A percentile compares a stretch with the other conserved stretches of the same genome.
phyloP scores from a whole-genome alignment of 169 alveolate genomes.

The Eimeria maxima region DNA sequence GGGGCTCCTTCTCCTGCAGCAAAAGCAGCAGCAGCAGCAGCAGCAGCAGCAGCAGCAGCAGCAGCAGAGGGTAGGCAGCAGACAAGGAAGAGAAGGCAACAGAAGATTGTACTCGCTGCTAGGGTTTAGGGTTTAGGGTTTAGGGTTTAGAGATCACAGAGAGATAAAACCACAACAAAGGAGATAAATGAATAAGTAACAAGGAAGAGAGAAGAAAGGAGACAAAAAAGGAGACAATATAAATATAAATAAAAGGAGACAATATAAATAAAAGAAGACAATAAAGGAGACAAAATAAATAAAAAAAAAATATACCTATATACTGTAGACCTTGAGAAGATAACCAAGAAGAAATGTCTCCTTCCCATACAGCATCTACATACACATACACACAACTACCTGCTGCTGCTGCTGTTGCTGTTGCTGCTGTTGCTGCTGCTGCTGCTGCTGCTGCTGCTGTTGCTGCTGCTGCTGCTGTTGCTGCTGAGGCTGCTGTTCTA shows the following conservation, averaged over 20 bases:
- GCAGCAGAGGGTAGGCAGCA: neutral
- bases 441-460: slow-evolving; percentile 30
- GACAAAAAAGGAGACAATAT: neutral
- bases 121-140: slow-evolving; percentile 11
- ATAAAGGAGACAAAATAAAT: neutral
- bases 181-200: too few relatives aligned
- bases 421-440: slow-evolving; percentile 5
- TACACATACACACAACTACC: neutral
- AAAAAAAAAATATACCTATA: neutral
- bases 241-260: neutral
- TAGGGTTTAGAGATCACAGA: neutral
- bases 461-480: slow-evolving; percentile 22
- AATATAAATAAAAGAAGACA: neutral
- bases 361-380: neutral
- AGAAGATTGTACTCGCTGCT: neutral
- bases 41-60: neutral
- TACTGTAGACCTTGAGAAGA: neutral
- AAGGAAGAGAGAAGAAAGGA: neutral
- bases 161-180: too few relatives aligned
- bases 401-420: slow-evolving; percentile 29
- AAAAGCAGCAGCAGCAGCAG: neutral
- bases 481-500: too few relatives aligned
- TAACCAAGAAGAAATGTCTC: neutral
- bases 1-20: slow-evolving; percentile 20
- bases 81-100: neutral